Evolutionary conservation across 1,284 basidiomycete species (phyloP).

Genomic region (Heterobasidion annosum): DNA sequence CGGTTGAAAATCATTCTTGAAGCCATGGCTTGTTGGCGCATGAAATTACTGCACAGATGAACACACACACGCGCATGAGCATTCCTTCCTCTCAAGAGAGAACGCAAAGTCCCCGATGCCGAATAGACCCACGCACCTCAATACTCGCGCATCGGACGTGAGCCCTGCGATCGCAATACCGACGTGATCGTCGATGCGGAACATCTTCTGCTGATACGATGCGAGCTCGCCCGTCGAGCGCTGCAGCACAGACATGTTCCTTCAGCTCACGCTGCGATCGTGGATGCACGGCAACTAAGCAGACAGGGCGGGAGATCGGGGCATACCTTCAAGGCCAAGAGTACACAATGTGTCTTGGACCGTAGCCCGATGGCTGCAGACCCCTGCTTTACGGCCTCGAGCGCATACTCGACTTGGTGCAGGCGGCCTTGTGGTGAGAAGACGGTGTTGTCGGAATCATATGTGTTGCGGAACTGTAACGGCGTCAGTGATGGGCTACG

Average conservation of each 20-base stretch:
- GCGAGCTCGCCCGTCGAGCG: slow-evolving; percentile 98
- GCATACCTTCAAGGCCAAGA: slow-evolving; percentile 85
- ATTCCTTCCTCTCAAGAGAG: neutral
- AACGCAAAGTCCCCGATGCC: neutral
- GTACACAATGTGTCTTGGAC: slow-evolving; percentile 90
- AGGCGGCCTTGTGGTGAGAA: slow-evolving; percentile 89
- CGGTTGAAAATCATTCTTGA: slow-evolving; percentile 94
- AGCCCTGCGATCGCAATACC: slow-evolving; percentile 98
- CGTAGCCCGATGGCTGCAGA: slow-evolving; percentile 95
- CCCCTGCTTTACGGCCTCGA: slow-evolving; percentile 99
- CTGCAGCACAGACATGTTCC: slow-evolving; percentile 31
- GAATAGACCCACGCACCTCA: slow-evolving; percentile 53
- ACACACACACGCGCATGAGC: neutral
- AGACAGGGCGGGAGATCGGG: neutral
- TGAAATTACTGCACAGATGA: slow-evolving; percentile 73
- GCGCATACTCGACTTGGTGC: slow-evolving; percentile 97
- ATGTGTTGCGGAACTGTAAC: slow-evolving; percentile 86
- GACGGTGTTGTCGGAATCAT: slow-evolving; percentile 94
- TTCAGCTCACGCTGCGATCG: neutral
- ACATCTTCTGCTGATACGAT: slow-evolving; percentile 99
- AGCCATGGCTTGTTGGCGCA: slow-evolving; percentile 97
- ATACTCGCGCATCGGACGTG: slow-evolving; percentile 94
- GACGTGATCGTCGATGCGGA: slow-evolving; percentile 98
- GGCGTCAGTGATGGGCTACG: neutral
- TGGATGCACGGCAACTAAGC: neutral